A percentile compares a stretch with the other conserved stretches of the same genome.
Conservation (phyloP, 1,284 basidiomycete genomes). For the Apiotrichum siamense region DNA sequence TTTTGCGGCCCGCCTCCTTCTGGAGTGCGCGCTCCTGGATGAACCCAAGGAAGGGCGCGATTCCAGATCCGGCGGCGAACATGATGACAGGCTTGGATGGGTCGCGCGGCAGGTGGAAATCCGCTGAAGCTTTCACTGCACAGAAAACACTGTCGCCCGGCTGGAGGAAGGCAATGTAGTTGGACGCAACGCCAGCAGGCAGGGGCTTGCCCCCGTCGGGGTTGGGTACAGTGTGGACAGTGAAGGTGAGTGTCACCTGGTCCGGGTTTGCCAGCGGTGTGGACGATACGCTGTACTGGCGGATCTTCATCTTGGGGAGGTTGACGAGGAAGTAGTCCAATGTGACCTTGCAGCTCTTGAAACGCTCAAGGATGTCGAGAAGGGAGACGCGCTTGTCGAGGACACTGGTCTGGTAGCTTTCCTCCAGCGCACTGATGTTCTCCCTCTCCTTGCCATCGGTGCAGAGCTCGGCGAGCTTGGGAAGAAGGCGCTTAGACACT, state of each 20-base stretch:
- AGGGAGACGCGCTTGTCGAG: slow-evolving; percentile 48
- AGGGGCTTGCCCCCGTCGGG: slow-evolving; percentile 39
- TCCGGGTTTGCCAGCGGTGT: slow-evolving; percentile 52
- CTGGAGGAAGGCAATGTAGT: slow-evolving; percentile 50
- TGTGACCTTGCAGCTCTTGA: slow-evolving; percentile 41
- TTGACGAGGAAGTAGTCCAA: slow-evolving; percentile 15
- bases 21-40: slow-evolving; percentile 54
- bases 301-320: slow-evolving; percentile 20
- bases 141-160: slow-evolving; percentile 52
- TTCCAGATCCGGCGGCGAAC: slow-evolving; percentile 53
- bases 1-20: slow-evolving; percentile 50
- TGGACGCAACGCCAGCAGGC: slow-evolving; percentile 52
- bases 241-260: slow-evolving; percentile 52
- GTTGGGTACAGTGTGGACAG: slow-evolving; percentile 49
- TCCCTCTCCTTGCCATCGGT: slow-evolving; percentile 1
- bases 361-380: slow-evolving; percentile 48
- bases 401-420: slow-evolving; percentile 22
- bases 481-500: slow-evolving; percentile 22
- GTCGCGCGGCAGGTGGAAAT: slow-evolving; percentile 53
- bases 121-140: slow-evolving; percentile 49
- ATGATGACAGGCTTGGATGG: slow-evolving; percentile 51
- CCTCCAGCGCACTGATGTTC: slow-evolving; percentile 8
- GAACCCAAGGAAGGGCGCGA: slow-evolving; percentile 56
- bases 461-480: slow-evolving; percentile 12
- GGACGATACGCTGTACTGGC: slow-evolving; percentile 49